Percentiles rank a stretch among this genome's conserved stretches.
Evolutionary conservation across 768 basidiomycete species (phyloP).

Genomic region (Collybia sordida): DNA sequence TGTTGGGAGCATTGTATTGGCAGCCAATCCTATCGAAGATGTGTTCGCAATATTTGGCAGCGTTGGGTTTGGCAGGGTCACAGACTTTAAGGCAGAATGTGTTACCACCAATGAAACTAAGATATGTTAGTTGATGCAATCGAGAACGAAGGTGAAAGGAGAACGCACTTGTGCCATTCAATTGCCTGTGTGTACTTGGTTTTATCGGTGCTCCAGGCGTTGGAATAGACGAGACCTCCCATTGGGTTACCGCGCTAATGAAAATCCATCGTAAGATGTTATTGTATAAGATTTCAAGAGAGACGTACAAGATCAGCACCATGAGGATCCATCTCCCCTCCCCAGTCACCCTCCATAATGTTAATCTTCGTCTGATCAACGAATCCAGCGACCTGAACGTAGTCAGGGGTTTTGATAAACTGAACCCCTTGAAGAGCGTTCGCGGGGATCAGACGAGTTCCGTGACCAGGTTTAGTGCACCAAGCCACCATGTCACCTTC

Average conservation of each 20-base stretch:
- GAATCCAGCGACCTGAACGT: conserved; percentile 56
- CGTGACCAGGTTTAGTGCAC: conserved; percentile 64
- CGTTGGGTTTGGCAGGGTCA: conserved; percentile 53
- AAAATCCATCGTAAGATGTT: conserved; percentile 2
- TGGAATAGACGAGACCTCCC: conserved; percentile 70
- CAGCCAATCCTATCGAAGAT: conserved; percentile 77
- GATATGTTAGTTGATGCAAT: background rate
- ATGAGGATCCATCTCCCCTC: conserved; percentile 73
- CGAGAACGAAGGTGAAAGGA: background rate
- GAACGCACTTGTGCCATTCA: conserved; percentile 66
- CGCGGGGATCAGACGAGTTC: conserved; percentile 60
- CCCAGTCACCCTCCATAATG: conserved; percentile 46
- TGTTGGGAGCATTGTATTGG: conserved; percentile 68
- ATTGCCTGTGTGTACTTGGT: conserved; percentile 50
- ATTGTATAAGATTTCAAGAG: background rate
- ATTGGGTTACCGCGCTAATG: conserved; percentile 76
- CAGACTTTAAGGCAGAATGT: conserved; percentile 74
- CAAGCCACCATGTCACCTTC: conserved; percentile 66
- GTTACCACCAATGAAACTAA: conserved; percentile 69
- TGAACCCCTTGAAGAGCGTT: conserved; percentile 60
- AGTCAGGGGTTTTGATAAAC: conserved; percentile 49
- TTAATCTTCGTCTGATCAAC: conserved; percentile 57
- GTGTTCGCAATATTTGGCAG: conserved; percentile 63
- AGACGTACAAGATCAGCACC: conserved; percentile 42
- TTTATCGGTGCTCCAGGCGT: conserved; percentile 44